Evolutionary conservation across 768 basidiomycete species (phyloP), one percentile per base, ranked within the genome.

Genomic region (Tylopilus vinaceipallidus): DNA sequence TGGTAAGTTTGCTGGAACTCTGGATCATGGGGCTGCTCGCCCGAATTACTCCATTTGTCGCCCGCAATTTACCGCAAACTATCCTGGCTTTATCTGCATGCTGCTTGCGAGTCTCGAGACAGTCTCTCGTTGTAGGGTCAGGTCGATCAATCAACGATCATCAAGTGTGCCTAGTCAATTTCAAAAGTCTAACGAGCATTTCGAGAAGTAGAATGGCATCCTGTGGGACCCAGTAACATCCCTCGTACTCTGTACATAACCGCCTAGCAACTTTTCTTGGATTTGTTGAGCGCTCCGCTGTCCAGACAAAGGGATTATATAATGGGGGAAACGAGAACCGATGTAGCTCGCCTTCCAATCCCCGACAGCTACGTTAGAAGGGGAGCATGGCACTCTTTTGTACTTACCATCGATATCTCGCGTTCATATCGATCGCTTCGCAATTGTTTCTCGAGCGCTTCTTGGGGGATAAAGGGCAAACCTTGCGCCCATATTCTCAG

Each of bases 371-470:
- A 39, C 14, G 42, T 39, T n/a, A 20, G 30, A 7, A 42, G 44
- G 23, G 10, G 23, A 20, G 11, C 23, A 37, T 39, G 32, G 1
- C 22, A 19, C 26, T 17, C 23, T 53, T 44, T 49, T 47, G 52
- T 63, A 49, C 33, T n/a, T n/a, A 34, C 20, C n/a, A 56, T 54
- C 45, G 40, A 57, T 56, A 38, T 62, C 66, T 36, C 61, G 55
- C 67, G 53, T 43, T 66, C 66, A 64, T 68, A 62, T 66, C 57
- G 49, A 60, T 55, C 78, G 77, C 35, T 73, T 76, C 7, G 13
- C 39, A 75, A 82, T 72, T 81, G 83, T 42, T 75, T 78, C 16
- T 73, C 76, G 5, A 29, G 37, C 35, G 39, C 44, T 39, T 20
- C 42, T 36, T 29, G 33, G 56, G 49, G 42, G 45, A 49, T 58